Base-by-base conservation (phyloP, 306 rosid genomes). In the Hippophae rhamnoides region DNA sequence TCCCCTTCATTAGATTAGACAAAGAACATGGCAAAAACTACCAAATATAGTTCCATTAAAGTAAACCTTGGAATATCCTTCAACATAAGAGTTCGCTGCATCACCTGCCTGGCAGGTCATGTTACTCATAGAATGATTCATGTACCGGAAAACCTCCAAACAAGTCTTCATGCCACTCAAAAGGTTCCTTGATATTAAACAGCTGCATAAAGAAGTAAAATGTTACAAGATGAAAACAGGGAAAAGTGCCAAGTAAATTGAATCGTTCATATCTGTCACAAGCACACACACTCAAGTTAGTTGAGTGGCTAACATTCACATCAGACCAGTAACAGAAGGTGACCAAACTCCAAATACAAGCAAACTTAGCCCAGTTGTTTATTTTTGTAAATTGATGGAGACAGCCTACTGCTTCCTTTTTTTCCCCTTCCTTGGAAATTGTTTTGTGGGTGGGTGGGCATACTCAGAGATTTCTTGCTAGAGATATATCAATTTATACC, bases 101-200 rank as follows among this genome's bases (percentile, higher is more conserved):
- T 88, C 99, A 25, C 95, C 99, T 38, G 77, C 73, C 69, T 87
- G 74, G 67, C 94, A 81, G 54, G 82, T 69, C 78, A 75, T 74
- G 76, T 88, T 93, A 69, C 83, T 86, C 46, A 81, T 95, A 8
- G 85, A 80, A 65, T 76, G 81, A 82, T 93, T 88, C 79, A 93
- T 82, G 85, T 77, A 79, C 67, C 86, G 99, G 71, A 74, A 93
- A 67, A 93, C 84, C 72, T 93, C 99, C 99, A 86, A 82, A 66
- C 99, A 93, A 38, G 94, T 78, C 80, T 80, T 93, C 73, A 93
- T 69, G 58, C 97, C 99, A 77, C 81, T 80, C 67, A 93, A 66
- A 66, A 88, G 84, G 79, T 93, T 93, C 78, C 97, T 80, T 57
- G 99, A 88, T 71, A 93, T 78, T 72, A 93, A 77, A 81, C 99